Evolutionary conservation across 768 basidiomycete genomes (phyloP).

Genomic region (Lentinula raphanica): DNA sequence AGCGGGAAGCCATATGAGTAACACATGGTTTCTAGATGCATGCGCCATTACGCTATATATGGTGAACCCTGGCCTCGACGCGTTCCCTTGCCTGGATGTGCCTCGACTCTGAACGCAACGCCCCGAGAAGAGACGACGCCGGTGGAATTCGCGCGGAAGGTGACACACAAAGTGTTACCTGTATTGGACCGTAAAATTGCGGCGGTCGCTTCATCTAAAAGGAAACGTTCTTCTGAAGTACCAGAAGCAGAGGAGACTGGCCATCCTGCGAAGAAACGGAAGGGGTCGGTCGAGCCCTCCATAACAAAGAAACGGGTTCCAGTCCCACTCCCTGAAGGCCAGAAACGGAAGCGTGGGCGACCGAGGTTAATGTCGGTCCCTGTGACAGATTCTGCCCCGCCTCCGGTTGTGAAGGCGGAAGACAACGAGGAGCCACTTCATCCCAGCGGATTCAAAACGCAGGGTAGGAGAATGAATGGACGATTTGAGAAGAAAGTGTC

Average conservation of each 20-base stretch:
- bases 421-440: constrained; percentile 4
- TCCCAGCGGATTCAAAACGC: constrained; percentile 1
- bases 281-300: neutral
- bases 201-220: constrained; percentile 24
- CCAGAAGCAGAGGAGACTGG: neutral
- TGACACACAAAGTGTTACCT: constrained; percentile 46
- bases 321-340: neutral
- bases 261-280: neutral
- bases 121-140: constrained; percentile 50
- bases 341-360: constrained; percentile 6
- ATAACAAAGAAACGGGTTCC: neutral
- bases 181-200: constrained; percentile 53
- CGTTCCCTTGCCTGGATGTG: constrained; percentile 40
- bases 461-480: constrained; percentile 5
- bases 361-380: neutral
- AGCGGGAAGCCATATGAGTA: constrained; percentile 1
- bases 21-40: constrained; percentile 43
- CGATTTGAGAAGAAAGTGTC: constrained; percentile 2
- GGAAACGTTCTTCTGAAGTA: neutral
- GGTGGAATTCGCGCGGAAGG: constrained; percentile 36
- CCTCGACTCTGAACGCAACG: constrained; percentile 33
- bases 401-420: neutral
- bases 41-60: constrained; percentile 79
- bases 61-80: constrained; percentile 67
- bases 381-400: neutral